Conservation (phyloP, 768 basidiomycete genomes). For the Tubosaeta brunneosetosa region DNA sequence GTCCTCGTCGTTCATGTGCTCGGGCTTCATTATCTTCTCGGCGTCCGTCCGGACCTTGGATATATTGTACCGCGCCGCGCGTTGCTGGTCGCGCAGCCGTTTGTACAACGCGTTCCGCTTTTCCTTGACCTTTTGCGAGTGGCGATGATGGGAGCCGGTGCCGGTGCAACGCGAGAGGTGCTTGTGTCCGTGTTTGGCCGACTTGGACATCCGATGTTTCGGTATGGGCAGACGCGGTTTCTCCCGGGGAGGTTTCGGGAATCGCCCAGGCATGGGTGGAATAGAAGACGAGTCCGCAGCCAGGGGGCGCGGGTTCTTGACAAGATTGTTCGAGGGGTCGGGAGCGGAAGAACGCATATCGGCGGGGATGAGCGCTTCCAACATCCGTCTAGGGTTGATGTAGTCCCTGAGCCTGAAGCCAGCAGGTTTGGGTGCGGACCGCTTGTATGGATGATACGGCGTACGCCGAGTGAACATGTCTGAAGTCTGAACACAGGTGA, state of each 20-base stretch:
- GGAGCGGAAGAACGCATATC: conserved; percentile 12
- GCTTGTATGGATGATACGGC: conserved; percentile 14
- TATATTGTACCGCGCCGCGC: neutral
- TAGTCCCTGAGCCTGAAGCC: conserved; percentile 23
- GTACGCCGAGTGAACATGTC: conserved; percentile 18
- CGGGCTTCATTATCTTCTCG: conserved; percentile 14
- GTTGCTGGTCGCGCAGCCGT: neutral
- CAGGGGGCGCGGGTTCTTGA: neutral
- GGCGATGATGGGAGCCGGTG: conserved; percentile 3
- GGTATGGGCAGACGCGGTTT: neutral
- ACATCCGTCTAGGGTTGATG: conserved; percentile 12
- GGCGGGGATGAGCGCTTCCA: conserved; percentile 9
- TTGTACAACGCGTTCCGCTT: conserved; percentile 8
- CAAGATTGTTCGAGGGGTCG: conserved; percentile 17
- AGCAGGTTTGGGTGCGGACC: conserved; percentile 18
- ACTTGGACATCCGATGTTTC: no score
- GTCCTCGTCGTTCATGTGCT: conserved; percentile 17
- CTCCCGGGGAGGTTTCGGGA: neutral
- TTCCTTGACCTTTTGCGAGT: neutral
- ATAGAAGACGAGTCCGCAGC: conserved; percentile 11
- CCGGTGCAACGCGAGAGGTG: conserved; percentile 8
- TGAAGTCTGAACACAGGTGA: neutral
- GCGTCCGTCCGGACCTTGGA: conserved; percentile 15
- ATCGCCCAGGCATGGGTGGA: conserved; percentile 1
- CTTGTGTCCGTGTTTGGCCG: conserved; percentile 12